Base-by-base conservation (phyloP, 306 rosid genomes). In the Trifolium repens region DNA sequence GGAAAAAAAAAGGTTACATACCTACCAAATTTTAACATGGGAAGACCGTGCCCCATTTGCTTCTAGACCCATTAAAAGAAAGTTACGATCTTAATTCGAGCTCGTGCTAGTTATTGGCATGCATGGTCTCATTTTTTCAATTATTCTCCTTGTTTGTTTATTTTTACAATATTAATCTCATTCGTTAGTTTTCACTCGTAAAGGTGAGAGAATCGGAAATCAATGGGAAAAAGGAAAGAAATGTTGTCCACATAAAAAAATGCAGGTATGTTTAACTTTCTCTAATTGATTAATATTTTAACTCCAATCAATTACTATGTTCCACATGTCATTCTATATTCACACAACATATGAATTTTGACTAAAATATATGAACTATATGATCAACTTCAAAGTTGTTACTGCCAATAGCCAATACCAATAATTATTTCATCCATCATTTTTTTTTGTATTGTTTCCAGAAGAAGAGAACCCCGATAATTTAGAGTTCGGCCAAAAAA, bases 201-300 rank as follows among this genome's bases (percentile, higher is more conserved):
- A 78, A 93, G 98, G 91, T 93, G 58, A 84, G 80, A 70, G 93
- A 91, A 78, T 89, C 96, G 2, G 96, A 89, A 77, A 27, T 85
- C 79, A 69, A 86, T 24, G 98, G 96, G 50, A 86, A 81, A 84
- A 89, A 69, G 73, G 98, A 93, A 74, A 93, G 72, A 79, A 91
- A 89, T 76, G 85, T 91, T 54, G 98, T 89, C 83, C 69, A 85
- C 80, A 85, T 93, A 73, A 87, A 83, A 74, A 91, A 91, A 68
- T 93, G 98, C 97, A 89, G 98, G 98, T 89, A 85, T 70, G 17
- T 71, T 54, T 50, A 13, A 11, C 66, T 67, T 74, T 74, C 76
- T 57, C 16, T 75, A 57, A 62, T 44, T 30, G 34, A 30, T 30
- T 30, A 30, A 30, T 30, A 30, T 30, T 3, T 30, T 30, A 30